Evolutionary conservation across 768 basidiomycete genomes (phyloP).

Genomic region (Hypholoma fasciculare): DNA sequence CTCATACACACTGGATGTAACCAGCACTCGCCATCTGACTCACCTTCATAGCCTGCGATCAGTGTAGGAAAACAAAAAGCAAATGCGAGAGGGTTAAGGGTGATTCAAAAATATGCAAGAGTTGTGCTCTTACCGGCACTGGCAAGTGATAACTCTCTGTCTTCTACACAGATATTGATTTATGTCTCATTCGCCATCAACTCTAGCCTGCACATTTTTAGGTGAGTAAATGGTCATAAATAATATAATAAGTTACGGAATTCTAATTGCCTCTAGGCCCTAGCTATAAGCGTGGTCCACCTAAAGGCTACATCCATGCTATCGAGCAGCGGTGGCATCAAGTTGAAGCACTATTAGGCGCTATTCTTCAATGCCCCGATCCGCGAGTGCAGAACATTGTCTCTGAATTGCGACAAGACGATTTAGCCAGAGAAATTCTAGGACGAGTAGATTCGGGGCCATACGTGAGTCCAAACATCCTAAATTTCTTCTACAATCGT

Average conservation of each 20-base stretch:
- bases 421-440: conserved; percentile 76
- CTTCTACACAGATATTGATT: background rate
- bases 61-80: conserved; percentile 86
- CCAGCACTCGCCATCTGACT: conserved; percentile 9
- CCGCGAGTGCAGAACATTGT: conserved; percentile 62
- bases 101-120: conserved; percentile 57
- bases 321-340: conserved; percentile 92
- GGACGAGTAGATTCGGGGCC: conserved; percentile 77
- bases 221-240: conserved; percentile 32
- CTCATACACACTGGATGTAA: background rate
- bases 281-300: conserved; percentile 81
- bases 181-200: conserved; percentile 17
- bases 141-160: conserved; percentile 31
- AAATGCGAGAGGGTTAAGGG: conserved; percentile 68
- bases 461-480: conserved; percentile 50
- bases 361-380: conserved; percentile 73
- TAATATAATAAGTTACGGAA: background rate
- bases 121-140: conserved; percentile 57
- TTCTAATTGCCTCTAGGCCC: conserved; percentile 47
- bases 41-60: conserved; percentile 67
- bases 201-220: conserved; percentile 64
- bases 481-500: conserved; percentile 9
- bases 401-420: conserved; percentile 65
- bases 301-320: conserved; percentile 91
- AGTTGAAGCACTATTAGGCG: conserved; percentile 87